These are phyloP conservation scores for Rugosomyces carneus DNA, from an alignment of 1,284 basidiomycete genomes.

Conservation along the genomic window DNA sequence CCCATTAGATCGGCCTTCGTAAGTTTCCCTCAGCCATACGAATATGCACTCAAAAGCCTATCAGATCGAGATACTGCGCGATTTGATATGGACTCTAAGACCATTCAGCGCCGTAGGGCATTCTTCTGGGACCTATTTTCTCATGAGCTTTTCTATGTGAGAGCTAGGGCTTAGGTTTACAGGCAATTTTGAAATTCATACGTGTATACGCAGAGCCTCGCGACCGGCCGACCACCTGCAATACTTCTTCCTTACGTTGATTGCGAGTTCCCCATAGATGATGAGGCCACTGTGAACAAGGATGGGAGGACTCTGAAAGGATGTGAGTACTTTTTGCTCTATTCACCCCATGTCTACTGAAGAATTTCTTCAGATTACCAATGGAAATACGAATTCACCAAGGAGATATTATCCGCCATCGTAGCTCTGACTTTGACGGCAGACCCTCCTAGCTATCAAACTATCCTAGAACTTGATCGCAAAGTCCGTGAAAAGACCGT, in stretches of 20 bases:
- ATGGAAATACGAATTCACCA: conserved; percentile 43
- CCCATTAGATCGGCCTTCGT: not conserved
- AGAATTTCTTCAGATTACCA: conserved; percentile 28
- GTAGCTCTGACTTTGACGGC: conserved; percentile 46
- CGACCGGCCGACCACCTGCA: conserved; percentile 49
- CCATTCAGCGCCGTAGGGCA: conserved; percentile 44
- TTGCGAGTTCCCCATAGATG: conserved; percentile 50
- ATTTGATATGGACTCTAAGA: conserved; percentile 50
- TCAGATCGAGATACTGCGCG: conserved; percentile 56
- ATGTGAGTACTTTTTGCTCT: conserved; percentile 30
- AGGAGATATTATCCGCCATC: conserved; percentile 44
- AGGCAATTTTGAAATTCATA: not conserved
- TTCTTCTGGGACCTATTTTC: conserved; percentile 58
- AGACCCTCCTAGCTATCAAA: conserved; percentile 45
- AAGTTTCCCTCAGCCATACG: not conserved
- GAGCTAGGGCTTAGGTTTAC: conserved; percentile 10
- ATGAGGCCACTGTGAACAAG: conserved; percentile 39
- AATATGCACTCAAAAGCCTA: conserved; percentile 7
- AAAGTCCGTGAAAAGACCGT: conserved; percentile 49
- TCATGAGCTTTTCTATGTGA: conserved; percentile 43
- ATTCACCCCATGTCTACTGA: not conserved
- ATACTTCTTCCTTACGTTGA: conserved; percentile 51
- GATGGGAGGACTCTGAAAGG: conserved; percentile 41
- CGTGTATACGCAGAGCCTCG: conserved; percentile 35
- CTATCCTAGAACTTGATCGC: conserved; percentile 51